phyloP scores from a whole-genome alignment of 805 yeast genomes.

The Candida germanica region DNA sequence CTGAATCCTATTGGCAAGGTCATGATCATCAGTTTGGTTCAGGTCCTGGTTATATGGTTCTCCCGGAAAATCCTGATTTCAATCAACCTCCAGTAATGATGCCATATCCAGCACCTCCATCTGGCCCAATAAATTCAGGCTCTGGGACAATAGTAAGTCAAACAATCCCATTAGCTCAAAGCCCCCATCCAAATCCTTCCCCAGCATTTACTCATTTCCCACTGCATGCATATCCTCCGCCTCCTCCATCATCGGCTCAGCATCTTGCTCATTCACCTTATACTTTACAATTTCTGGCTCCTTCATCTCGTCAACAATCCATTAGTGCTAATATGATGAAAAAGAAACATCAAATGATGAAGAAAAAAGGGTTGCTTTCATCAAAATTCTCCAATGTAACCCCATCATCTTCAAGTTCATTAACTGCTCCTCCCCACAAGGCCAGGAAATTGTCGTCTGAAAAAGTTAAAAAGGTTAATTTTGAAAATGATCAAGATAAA shows the following conservation, averaged over 20 bases:
- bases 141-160: slow-evolving; percentile 5
- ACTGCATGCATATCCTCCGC: slow-evolving; percentile 1
- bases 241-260: slow-evolving; percentile 1
- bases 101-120: slow-evolving; percentile 9
- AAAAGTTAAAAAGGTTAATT: slow-evolving; percentile 6
- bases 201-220: slow-evolving; percentile 8
- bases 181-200: slow-evolving; percentile 6
- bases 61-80: slow-evolving; percentile 16
- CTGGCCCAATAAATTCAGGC: neutral
- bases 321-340: slow-evolving; percentile 32
- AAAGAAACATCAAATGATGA: slow-evolving; percentile 26
- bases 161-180: slow-evolving; percentile 7
- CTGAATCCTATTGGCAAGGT: slow-evolving; percentile 19
- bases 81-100: slow-evolving; percentile 15
- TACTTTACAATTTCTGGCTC: slow-evolving; percentile 4
- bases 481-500: no score
- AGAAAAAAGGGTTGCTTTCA: slow-evolving; percentile 10
- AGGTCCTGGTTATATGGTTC: slow-evolving; percentile 16
- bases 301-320: slow-evolving; percentile 26
- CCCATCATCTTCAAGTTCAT: no score
- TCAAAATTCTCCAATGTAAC: no score
- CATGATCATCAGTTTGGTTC: slow-evolving; percentile 6
- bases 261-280: slow-evolving; percentile 7
- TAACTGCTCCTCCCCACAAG: no score
- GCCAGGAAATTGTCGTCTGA: no score